A percentile compares a stretch with the other conserved stretches of the same genome.
Evolutionary conservation across 495 filamentous ascomycete species (phyloP).

Genomic region (Talaromyces wortmannii): DNA sequence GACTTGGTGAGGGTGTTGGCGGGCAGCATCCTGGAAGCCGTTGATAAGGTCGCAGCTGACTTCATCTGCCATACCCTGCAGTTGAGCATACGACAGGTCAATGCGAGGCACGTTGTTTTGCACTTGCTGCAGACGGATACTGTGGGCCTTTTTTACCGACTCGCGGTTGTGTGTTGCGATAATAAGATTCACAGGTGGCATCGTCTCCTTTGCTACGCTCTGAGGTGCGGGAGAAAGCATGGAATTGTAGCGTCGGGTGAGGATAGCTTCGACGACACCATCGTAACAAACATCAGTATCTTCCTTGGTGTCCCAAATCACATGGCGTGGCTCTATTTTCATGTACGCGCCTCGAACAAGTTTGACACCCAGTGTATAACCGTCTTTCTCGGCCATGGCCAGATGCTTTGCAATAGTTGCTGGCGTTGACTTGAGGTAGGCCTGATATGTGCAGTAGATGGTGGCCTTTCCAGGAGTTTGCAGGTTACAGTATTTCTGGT

Average conservation of each 20-base stretch:
- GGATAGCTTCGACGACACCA: constrained; percentile 48
- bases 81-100: constrained; percentile 76
- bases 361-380: constrained; percentile 81
- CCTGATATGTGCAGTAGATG: constrained; percentile 75
- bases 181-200: constrained; percentile 63
- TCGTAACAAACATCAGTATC: constrained; percentile 71
- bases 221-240: constrained; percentile 35
- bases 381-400: constrained; percentile 53
- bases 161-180: constrained; percentile 91
- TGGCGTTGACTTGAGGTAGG: constrained; percentile 71
- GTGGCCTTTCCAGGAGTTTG: constrained; percentile 51
- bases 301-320: constrained; percentile 75
- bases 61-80: constrained; percentile 97
- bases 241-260: constrained; percentile 47
- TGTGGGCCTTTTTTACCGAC: constrained; percentile 65
- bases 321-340: constrained; percentile 65
- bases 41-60: constrained; percentile 75
- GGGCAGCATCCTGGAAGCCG: constrained; percentile 28
- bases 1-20: constrained; percentile 5
- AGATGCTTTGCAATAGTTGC: constrained; percentile 60
- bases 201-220: constrained; percentile 22
- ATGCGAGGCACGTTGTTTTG: constrained; percentile 32
- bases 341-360: constrained; percentile 91
- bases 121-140: constrained; percentile 46
- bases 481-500: constrained; percentile 73